Conservation (phyloP, 2,329 filamentous ascomycete genomes). For the Botrytis porri region DNA sequence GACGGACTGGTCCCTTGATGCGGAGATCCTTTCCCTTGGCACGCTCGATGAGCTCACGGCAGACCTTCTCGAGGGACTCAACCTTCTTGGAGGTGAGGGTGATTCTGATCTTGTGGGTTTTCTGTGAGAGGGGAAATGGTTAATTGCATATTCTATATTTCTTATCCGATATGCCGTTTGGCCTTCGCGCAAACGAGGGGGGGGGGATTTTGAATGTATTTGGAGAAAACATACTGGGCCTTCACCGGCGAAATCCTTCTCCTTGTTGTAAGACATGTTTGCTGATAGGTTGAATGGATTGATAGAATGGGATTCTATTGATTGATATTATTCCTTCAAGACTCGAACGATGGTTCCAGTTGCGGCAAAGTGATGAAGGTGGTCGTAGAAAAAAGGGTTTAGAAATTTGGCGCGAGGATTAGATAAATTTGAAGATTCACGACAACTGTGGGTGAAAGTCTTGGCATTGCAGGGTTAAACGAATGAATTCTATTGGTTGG, state of each 20-base stretch:
- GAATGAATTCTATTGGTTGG: slow-evolving; percentile 22
- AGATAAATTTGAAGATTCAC: slow-evolving; percentile 12
- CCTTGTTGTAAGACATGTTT: slow-evolving; percentile 94
- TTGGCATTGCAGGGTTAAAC: slow-evolving; percentile 21
- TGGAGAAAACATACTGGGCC: slow-evolving; percentile 64
- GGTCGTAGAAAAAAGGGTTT: slow-evolving; percentile 21
- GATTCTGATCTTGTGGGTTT: slow-evolving; percentile 98
- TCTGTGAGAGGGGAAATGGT: slow-evolving; percentile 46
- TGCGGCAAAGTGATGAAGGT: slow-evolving; percentile 80
- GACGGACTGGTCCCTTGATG: slow-evolving; percentile 96
- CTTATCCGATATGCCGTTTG: neutral
- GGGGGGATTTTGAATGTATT: too few relatives aligned
- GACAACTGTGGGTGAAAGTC: slow-evolving; percentile 29
- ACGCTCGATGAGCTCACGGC: slow-evolving; percentile 96
- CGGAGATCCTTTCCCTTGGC: slow-evolving; percentile 97
- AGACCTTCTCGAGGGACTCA: slow-evolving; percentile 94
- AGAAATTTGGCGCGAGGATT: neutral
- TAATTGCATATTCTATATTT: slow-evolving; percentile 12
- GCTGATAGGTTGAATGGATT: slow-evolving; percentile 8
- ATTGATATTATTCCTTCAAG: slow-evolving; percentile 59
- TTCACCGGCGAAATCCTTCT: slow-evolving; percentile 85
- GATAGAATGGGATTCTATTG: slow-evolving; percentile 31
- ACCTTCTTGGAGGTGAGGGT: slow-evolving; percentile 96
- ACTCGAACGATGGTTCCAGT: slow-evolving; percentile 67
- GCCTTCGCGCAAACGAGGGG: neutral